Conservation (phyloP, 257 asterid species). For the Solanum rostratum region DNA sequence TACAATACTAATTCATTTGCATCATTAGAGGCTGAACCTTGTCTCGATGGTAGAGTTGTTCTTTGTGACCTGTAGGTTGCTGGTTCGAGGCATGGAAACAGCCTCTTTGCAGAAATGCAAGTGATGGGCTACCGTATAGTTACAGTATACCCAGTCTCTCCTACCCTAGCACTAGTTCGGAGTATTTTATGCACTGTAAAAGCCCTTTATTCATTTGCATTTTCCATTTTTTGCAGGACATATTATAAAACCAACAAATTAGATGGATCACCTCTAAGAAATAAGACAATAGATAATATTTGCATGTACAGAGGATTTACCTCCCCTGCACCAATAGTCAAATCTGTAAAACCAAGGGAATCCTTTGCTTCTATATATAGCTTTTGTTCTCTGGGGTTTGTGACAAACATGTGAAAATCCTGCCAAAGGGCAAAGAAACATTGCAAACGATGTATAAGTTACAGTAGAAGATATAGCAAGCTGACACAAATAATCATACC, state of each 20-base stretch:
- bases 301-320: constrained; percentile 26
- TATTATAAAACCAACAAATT: background rate
- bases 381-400: constrained; percentile 67
- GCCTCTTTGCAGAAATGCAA: background rate
- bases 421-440: constrained; percentile 16
- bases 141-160: background rate
- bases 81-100: background rate
- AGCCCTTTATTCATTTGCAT: background rate
- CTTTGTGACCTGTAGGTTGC: background rate
- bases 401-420: constrained; percentile 92
- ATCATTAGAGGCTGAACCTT: background rate
- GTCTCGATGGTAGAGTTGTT: background rate
- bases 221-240: background rate
- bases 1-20: background rate
- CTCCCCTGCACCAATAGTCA: constrained; percentile 79
- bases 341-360: constrained; percentile 73
- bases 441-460: constrained; percentile 6
- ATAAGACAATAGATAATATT: background rate
- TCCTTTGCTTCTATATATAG: constrained; percentile 75
- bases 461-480: background rate
- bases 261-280: background rate
- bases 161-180: background rate
- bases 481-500: background rate
- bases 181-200: background rate
- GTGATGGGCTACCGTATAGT: background rate